Evolutionary conservation across 441 rosid species (phyloP).

Genomic region (Populus hybrid): DNA sequence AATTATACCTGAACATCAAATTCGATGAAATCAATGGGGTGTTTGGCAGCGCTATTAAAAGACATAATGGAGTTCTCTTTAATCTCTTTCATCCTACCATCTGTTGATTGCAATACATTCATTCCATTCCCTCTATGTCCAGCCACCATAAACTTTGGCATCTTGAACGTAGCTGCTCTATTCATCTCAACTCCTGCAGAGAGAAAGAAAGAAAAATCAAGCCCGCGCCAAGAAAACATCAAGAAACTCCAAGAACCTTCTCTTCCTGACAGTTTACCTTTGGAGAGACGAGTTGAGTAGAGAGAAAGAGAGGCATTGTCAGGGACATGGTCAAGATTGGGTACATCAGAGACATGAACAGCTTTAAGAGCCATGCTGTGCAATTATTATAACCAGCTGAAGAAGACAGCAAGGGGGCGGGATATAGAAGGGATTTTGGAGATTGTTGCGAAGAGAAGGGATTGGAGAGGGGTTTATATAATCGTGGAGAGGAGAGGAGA

Average conservation of each 20-base stretch:
- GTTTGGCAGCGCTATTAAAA: slow-evolving; percentile 67
- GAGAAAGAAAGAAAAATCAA: not conserved
- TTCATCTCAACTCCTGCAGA: slow-evolving; percentile 40
- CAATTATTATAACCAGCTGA: not conserved
- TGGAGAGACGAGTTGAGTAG: slow-evolving; percentile 32
- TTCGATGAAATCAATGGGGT: slow-evolving; percentile 73
- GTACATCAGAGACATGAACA: slow-evolving; percentile 56
- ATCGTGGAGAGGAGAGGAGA: not conserved
- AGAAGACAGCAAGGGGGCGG: not conserved
- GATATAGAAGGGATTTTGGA: not conserved
- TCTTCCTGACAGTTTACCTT: not conserved
- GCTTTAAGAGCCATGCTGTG: slow-evolving; percentile 52
- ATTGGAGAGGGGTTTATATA: not conserved
- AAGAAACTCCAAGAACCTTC: not conserved
- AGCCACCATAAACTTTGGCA: slow-evolving; percentile 66
- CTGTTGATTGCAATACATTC: slow-evolving; percentile 61
- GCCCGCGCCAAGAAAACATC: not conserved
- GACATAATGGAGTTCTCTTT: slow-evolving; percentile 77
- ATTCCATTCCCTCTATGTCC: slow-evolving; percentile 93
- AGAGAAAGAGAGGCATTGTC: slow-evolving; percentile 32
- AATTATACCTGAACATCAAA: slow-evolving; percentile 86
- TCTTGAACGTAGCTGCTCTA: slow-evolving; percentile 29
- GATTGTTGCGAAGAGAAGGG: not conserved
- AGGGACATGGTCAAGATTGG: slow-evolving; percentile 42
- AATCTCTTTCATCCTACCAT: slow-evolving; percentile 61